Conservation (phyloP, 192 early-diverging fungal genomes). For the Podila minutissima region DNA sequence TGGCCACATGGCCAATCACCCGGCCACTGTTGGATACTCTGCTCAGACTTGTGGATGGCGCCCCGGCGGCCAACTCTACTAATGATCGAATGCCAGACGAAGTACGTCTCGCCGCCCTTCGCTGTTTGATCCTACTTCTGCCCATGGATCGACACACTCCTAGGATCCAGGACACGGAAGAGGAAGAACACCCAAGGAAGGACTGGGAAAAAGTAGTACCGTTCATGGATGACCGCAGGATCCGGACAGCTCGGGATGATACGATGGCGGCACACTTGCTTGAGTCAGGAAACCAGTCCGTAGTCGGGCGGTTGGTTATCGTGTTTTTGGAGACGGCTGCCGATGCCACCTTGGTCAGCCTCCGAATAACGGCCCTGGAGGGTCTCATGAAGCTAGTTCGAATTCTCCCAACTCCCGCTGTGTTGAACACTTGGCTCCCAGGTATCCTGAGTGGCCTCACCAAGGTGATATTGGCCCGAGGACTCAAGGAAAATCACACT, state of each 20-base stretch:
- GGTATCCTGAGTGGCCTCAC: constrained; percentile 22
- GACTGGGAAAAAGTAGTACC: neutral
- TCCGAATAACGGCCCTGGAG: constrained; percentile 14
- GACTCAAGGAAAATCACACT: constrained; percentile 37
- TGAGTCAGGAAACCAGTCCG: neutral
- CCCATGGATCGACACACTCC: constrained; percentile 10
- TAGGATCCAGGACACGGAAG: neutral
- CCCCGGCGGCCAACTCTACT: neutral
- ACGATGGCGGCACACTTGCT: constrained; percentile 11
- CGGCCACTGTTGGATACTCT: constrained; percentile 17
- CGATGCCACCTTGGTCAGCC: constrained; percentile 13
- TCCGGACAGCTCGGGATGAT: constrained; percentile 14
- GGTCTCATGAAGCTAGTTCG: constrained; percentile 26
- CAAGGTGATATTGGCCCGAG: constrained; percentile 18
- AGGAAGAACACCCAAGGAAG: neutral
- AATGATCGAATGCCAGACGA: constrained; percentile 41
- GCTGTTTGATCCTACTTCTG: constrained; percentile 19
- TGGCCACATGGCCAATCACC: constrained; percentile 15
- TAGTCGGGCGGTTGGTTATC: constrained; percentile 21
- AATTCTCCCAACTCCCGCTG: constrained; percentile 18
- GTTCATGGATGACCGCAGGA: neutral
- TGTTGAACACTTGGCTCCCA: constrained; percentile 20
- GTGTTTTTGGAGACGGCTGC: constrained; percentile 19
- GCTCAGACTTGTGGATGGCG: constrained; percentile 22
- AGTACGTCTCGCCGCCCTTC: constrained; percentile 18